A percentile compares a stretch with the other conserved stretches of the same genome.
Evolutionary conservation across 2,329 filamentous ascomycete genomes (phyloP).

Genomic region (Sclerotinia spermophila): DNA sequence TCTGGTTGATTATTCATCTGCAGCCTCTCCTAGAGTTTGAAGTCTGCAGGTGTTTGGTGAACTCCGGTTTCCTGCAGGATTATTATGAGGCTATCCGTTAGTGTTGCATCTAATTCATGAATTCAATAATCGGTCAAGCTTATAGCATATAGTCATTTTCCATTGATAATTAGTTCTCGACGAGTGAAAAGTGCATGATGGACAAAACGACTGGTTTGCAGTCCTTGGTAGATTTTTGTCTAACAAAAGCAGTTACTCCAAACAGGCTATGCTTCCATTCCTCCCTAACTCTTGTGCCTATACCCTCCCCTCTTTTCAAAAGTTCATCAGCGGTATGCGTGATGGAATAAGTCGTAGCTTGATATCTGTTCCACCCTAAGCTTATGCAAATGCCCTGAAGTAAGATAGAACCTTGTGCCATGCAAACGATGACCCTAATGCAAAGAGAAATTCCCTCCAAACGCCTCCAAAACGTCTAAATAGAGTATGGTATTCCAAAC

Average conservation of each 20-base stretch:
- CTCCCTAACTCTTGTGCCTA: neutral
- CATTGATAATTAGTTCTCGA: neutral
- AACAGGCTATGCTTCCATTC: neutral
- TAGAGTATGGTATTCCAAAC: conserved; percentile 9
- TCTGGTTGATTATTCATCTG: neutral
- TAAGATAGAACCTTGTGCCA: neutral
- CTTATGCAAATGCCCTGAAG: neutral
- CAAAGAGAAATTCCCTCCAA: neutral
- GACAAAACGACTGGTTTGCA: neutral
- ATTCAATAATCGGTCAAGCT: conserved; percentile 9
- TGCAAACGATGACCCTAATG: neutral
- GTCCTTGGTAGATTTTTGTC: neutral
- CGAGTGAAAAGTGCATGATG: neutral
- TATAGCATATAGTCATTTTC: neutral
- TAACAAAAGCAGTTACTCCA: neutral
- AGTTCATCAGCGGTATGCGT: neutral
- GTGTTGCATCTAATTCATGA: neutral
- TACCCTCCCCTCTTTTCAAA: neutral
- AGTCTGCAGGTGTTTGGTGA: conserved; percentile 1
- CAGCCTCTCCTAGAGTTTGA: neutral
- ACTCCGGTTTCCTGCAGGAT: neutral
- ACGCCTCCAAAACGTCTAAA: neutral
- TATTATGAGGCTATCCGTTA: neutral
- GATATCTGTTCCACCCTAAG: neutral
- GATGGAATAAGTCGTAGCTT: neutral